These are phyloP conservation scores for Nakaseomyces sp. DNA, from an alignment of 1,139 yeast genomes.

Conservation along the genomic window DNA sequence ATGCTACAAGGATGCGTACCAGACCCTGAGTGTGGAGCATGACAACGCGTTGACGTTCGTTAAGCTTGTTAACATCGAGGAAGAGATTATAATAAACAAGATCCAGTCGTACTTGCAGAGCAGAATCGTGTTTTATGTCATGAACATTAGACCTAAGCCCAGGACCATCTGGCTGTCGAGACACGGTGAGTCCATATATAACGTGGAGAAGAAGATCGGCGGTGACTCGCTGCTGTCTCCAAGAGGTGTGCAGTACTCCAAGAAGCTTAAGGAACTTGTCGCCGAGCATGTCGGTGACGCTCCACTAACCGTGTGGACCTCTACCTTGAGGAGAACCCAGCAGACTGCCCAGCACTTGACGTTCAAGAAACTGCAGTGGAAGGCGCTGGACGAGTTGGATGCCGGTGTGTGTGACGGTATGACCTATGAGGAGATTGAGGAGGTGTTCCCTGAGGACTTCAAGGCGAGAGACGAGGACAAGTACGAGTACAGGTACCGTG, in stretches of 20 bases:
- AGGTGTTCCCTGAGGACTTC: constrained; percentile 84
- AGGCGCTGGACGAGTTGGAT: constrained; percentile 92
- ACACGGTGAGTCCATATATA: constrained; percentile 91
- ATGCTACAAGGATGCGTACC: constrained; percentile 64
- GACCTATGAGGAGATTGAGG: constrained; percentile 81
- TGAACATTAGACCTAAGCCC: constrained; percentile 91
- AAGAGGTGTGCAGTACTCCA: constrained; percentile 80
- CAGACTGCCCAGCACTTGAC: constrained; percentile 84
- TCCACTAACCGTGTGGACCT: constrained; percentile 87
- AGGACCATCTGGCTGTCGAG: constrained; percentile 87
- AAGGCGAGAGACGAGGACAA: constrained; percentile 93
- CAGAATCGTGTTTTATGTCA: constrained; percentile 87
- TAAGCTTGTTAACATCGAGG: constrained; percentile 76
- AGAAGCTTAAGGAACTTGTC: constrained; percentile 72
- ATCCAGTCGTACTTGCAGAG: constrained; percentile 86
- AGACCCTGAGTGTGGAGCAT: constrained; percentile 50
- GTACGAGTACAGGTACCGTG: constrained; percentile 89
- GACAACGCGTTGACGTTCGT: constrained; percentile 73
- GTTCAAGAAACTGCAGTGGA: constrained; percentile 83
- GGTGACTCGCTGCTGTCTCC: constrained; percentile 87
- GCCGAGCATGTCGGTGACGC: constrained; percentile 69
- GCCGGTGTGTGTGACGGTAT: constrained; percentile 98
- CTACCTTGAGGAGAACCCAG: constrained; percentile 84
- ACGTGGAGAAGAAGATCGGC: constrained; percentile 89
- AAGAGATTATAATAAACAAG: constrained; percentile 78